Evolutionary conservation across 1,284 basidiomycete genomes (phyloP).

Genomic region (Exobasidium cylindrosporum): DNA sequence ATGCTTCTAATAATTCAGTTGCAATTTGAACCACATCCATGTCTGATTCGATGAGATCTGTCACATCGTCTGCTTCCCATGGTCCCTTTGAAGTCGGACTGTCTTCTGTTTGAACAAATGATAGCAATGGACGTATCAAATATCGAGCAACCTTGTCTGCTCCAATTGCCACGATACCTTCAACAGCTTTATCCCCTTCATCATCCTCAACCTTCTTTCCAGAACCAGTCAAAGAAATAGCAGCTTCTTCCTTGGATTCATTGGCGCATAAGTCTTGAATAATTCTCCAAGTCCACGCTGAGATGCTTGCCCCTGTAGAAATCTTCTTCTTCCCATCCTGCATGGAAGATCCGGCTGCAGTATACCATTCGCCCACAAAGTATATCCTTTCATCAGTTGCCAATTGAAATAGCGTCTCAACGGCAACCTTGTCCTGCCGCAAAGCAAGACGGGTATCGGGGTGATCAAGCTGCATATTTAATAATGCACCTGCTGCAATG

Average conservation of each 20-base stretch:
- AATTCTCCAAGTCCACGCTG: constrained; percentile 19
- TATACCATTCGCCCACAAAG: constrained; percentile 28
- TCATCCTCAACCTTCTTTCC: constrained; percentile 11
- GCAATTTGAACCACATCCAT: constrained; percentile 30
- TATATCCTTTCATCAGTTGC: constrained; percentile 25
- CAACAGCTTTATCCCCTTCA: constrained; percentile 20
- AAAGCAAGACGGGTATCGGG: constrained; percentile 55
- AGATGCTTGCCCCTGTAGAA: constrained; percentile 15
- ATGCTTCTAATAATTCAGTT: constrained; percentile 28
- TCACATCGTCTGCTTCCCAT: constrained; percentile 25
- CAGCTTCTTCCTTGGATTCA: constrained; percentile 9
- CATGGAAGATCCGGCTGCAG: constrained; percentile 23
- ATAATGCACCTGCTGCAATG: constrained; percentile 72
- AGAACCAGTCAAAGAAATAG: no score
- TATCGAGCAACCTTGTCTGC: constrained; percentile 17
- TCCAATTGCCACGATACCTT: constrained; percentile 20
- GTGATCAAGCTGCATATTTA: constrained; percentile 75
- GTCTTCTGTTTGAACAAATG: background rate
- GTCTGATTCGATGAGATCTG: constrained; percentile 33
- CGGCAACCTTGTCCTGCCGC: constrained; percentile 2
- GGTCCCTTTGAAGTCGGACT: constrained; percentile 8
- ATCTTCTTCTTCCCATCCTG: constrained; percentile 18
- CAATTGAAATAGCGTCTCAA: constrained; percentile 7
- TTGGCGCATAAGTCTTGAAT: constrained; percentile 15
- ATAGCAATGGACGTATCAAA: constrained; percentile 23